phyloP scores from a whole-genome alignment of 1,139 yeast species.

The Diutina mesorugosa region DNA sequence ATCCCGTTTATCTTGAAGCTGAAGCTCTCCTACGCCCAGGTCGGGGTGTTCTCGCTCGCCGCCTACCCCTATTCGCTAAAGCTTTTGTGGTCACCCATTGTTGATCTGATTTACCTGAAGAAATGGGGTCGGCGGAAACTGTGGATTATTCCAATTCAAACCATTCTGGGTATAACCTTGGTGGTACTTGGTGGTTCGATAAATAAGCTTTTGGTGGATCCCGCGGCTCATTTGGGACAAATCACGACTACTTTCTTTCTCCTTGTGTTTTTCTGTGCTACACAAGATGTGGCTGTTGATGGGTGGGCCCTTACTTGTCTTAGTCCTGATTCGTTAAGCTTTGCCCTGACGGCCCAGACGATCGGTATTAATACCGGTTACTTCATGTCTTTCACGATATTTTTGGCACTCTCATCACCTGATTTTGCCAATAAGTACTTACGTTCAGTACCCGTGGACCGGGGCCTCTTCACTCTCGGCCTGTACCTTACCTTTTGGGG shows the following conservation, averaged over 20 bases:
- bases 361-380: slow-evolving; percentile 91
- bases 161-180: slow-evolving; percentile 58
- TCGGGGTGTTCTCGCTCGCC: slow-evolving; percentile 83
- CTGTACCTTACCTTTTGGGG: slow-evolving; percentile 76
- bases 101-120: slow-evolving; percentile 67
- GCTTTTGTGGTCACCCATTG: slow-evolving; percentile 90
- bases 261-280: slow-evolving; percentile 81
- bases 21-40: slow-evolving; percentile 73
- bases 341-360: slow-evolving; percentile 96
- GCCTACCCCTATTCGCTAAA: slow-evolving; percentile 91
- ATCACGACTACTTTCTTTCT: slow-evolving; percentile 59
- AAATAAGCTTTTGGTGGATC: slow-evolving; percentile 41
- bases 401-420: slow-evolving; percentile 79
- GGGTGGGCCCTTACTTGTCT: slow-evolving; percentile 96
- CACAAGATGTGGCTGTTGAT: slow-evolving; percentile 97
- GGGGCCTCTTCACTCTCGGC: slow-evolving; percentile 61
- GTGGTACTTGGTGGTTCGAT: slow-evolving; percentile 49
- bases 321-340: slow-evolving; percentile 69
- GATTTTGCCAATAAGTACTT: slow-evolving; percentile 85
- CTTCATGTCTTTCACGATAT: slow-evolving; percentile 81
- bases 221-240: slow-evolving; percentile 37
- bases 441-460: slow-evolving; percentile 43
- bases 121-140: slow-evolving; percentile 73
- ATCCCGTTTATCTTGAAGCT: slow-evolving; percentile 86
- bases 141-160: slow-evolving; percentile 92